phyloP scores from a whole-genome alignment of 345 rosid species.

The Aethionema arabicum region DNA sequence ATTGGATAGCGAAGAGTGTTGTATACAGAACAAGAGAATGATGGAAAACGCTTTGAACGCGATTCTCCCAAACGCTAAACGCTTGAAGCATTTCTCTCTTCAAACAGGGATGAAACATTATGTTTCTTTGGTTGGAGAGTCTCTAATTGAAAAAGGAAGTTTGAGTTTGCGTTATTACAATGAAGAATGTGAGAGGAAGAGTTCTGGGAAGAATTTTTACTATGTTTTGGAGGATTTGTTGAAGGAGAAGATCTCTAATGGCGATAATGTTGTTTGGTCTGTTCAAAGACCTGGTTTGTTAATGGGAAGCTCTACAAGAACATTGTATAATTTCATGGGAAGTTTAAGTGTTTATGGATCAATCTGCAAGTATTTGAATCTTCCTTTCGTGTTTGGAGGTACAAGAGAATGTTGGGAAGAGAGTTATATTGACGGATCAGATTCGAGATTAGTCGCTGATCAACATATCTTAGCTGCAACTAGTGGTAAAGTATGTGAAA shows the following conservation, averaged over 20 bases:
- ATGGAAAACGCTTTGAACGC: conserved; percentile 62
- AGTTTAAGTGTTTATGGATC: conserved; percentile 73
- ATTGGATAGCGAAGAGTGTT: conserved; percentile 57
- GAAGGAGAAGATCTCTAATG: conserved; percentile 47
- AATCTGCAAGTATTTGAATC: conserved; percentile 59
- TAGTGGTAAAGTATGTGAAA: conserved; percentile 38
- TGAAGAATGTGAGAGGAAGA: conserved; percentile 63
- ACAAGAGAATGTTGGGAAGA: conserved; percentile 84
- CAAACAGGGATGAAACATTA: conserved; percentile 93
- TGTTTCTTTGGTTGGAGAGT: conserved; percentile 44
- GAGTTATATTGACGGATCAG: conserved; percentile 70
- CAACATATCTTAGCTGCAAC: conserved; percentile 81
- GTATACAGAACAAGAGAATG: conserved; percentile 67
- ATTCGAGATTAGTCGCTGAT: conserved; percentile 68
- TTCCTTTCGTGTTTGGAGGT: conserved; percentile 89
- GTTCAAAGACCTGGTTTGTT: conserved; percentile 86
- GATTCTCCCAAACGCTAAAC: conserved; percentile 49
- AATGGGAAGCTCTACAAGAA: conserved; percentile 63
- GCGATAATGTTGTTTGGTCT: conserved; percentile 53
- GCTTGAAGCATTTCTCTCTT: conserved; percentile 68
- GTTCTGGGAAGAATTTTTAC: conserved; percentile 49
- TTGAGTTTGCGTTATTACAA: conserved; percentile 33
- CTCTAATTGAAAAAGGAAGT: conserved; percentile 25
- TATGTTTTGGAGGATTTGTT: conserved; percentile 75
- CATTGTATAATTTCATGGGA: conserved; percentile 71